Evolutionary conservation across 176 grass and related monocot species (phyloP).

Genomic region (Phoenix roebelenii): DNA sequence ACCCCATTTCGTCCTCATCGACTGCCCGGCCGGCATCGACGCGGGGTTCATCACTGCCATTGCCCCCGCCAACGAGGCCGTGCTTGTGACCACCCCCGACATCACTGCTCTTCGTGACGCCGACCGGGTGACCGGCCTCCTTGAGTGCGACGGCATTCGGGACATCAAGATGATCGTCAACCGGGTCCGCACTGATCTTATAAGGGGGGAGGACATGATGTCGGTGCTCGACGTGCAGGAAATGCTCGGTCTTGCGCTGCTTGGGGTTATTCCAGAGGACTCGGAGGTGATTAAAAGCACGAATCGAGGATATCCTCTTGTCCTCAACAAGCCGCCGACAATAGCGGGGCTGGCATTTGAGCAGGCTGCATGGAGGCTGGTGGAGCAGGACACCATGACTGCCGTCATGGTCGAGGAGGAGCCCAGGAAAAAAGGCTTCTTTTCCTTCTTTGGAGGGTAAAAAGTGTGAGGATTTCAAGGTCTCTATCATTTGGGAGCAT

Average conservation of each 20-base stretch:
- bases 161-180: constrained; percentile 94
- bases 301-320: constrained; percentile 57
- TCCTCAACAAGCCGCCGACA: constrained; percentile 59
- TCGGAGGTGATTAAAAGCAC: constrained; percentile 77
- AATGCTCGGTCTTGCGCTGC: constrained; percentile 77
- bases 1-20: constrained; percentile 30
- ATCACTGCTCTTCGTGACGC: constrained; percentile 83
- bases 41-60: constrained; percentile 88
- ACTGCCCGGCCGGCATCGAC: constrained; percentile 48
- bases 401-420: constrained; percentile 77
- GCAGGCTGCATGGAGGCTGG: constrained; percentile 70
- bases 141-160: constrained; percentile 86
- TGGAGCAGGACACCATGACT: constrained; percentile 83
- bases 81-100: constrained; percentile 75
- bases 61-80: constrained; percentile 73
- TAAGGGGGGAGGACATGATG: constrained; percentile 96
- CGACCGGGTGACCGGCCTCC: constrained; percentile 61
- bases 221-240: constrained; percentile 85
- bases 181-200: constrained; percentile 66
- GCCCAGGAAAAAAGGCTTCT: constrained; percentile 63
- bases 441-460: constrained; percentile 62
- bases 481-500: too few species aligned
- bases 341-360: constrained; percentile 72
- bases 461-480: too few species aligned
- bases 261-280: constrained; percentile 79